Base-by-base conservation (phyloP, 495 filamentous ascomycete species). In the Aspergillus heteromorphus region DNA sequence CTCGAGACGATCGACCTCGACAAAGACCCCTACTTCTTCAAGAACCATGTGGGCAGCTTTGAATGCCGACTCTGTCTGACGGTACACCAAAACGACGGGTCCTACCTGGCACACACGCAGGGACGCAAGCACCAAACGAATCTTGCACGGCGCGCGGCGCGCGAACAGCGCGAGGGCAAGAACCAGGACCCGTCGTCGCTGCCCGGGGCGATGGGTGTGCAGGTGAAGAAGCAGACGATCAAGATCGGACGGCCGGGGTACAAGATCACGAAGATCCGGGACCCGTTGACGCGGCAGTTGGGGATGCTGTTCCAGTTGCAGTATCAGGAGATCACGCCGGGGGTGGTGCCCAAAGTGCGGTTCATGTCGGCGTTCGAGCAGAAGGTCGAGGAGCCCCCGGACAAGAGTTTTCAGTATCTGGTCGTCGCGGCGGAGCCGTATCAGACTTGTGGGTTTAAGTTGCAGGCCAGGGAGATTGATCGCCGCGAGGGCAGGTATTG, bases 21-120 rank as follows among this genome's bases (percentile, higher is more conserved):
- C 68, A 97, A 97, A 74, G 93, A 99, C 76, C 93, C 93, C 0
- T 99, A 97, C 80, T 96, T 99, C 82, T 97, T 99, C 87, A 96
- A 95, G 68, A 99, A 99, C 76, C 93, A 99, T 65, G 89, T 97
- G 59, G 93, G 93, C 58, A 92, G 87, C 70, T 99, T 97, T 75
- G 93, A 99, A 68, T 99, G 93, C 69, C 89, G 95, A 14, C 86
- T 99, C 38, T 99, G 93, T 63, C 78, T 99, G 27, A 99, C 93
- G 2, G 95, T 97, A n/a, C 93, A 99, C 79, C 93, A 99, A 64
- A 99, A 99, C 73, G 93, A 99, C 76, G 93, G 93, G 60, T 97
- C 92, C 50, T 99, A 99, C 75, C 91, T 99, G 62, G 92, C 93
- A 0, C 93, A 99, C 74, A 99, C 93, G 9, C 93, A 99, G 73